phyloP scores from a whole-genome alignment of 192 early-diverging fungal genomes.

The Funneliformis mosseae region DNA sequence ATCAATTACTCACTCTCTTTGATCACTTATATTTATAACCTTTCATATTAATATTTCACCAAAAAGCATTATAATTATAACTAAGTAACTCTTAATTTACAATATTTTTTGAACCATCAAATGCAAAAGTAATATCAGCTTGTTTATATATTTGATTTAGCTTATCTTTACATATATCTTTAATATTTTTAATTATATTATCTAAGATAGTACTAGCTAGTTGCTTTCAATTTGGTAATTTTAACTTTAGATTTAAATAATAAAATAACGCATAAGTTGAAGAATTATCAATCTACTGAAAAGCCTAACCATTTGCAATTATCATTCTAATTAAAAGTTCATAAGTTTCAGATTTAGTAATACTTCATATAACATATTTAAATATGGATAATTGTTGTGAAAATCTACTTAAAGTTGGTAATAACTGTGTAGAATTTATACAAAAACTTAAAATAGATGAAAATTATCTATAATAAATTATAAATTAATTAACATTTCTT shows the following conservation, averaged over 20 bases:
- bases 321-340: not conserved
- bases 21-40: not conserved
- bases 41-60: not conserved
- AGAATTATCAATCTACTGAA: not conserved
- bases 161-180: not conserved
- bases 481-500: not conserved
- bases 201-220: not conserved
- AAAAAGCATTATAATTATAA: conserved; percentile 5
- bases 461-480: not conserved
- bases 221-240: not conserved
- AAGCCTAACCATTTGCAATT: not conserved
- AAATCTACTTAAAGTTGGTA: no score
- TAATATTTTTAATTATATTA: not conserved
- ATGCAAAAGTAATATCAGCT: conserved; percentile 13
- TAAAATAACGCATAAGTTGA: not conserved
- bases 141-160: not conserved
- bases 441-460: no score
- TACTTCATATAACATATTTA: no score
- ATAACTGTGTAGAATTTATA: not conserved
- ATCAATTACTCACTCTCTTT: conserved; percentile 7
- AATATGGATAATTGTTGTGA: no score
- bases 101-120: conserved; percentile 17
- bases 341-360: not conserved
- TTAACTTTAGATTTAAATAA: conserved; percentile 14
- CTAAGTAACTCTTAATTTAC: conserved; percentile 16